Percentiles rank a stretch among this genome's conserved stretches.
phyloP scores from a whole-genome alignment of 768 basidiomycete species.

The Trichaptum fuscoviolaceum region DNA sequence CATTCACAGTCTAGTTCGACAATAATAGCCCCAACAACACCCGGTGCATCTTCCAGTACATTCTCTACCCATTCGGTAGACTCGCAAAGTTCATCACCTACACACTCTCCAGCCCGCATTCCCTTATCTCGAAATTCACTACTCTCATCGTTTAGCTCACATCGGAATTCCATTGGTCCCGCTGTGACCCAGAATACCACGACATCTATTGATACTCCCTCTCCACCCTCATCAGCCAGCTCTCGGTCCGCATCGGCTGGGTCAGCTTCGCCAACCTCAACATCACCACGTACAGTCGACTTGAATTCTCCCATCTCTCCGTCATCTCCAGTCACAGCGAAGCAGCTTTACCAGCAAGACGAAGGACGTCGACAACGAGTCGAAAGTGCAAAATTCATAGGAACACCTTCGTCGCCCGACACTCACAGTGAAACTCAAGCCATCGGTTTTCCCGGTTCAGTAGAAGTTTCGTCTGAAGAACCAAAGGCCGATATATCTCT shows the following conservation, averaged over 20 bases:
- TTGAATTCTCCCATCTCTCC: neutral
- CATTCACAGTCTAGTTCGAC: slow-evolving; percentile 39
- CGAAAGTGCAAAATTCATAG: neutral
- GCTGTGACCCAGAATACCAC: neutral
- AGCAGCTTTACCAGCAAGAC: neutral
- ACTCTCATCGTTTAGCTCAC: neutral
- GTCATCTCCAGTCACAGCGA: neutral
- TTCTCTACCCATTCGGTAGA: neutral
- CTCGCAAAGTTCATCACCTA: slow-evolving; percentile 1
- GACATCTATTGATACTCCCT: neutral
- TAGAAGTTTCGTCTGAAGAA: neutral
- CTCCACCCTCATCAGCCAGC: neutral
- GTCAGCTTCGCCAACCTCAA: slow-evolving; percentile 20
- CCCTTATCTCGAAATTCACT: neutral
- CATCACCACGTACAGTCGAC: slow-evolving; percentile 15
- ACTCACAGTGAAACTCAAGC: neutral
- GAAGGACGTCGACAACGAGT: neutral
- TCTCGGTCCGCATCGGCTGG: neutral
- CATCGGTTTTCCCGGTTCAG: neutral
- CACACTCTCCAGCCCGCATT: neutral
- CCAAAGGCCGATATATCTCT: neutral
- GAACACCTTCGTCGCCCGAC: neutral
- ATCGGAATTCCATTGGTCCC: neutral
- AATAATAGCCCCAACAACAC: slow-evolving; percentile 2
- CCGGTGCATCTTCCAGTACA: neutral